phyloP scores from a whole-genome alignment of 1,284 basidiomycete species.

The Gymnopus androsaceus region DNA sequence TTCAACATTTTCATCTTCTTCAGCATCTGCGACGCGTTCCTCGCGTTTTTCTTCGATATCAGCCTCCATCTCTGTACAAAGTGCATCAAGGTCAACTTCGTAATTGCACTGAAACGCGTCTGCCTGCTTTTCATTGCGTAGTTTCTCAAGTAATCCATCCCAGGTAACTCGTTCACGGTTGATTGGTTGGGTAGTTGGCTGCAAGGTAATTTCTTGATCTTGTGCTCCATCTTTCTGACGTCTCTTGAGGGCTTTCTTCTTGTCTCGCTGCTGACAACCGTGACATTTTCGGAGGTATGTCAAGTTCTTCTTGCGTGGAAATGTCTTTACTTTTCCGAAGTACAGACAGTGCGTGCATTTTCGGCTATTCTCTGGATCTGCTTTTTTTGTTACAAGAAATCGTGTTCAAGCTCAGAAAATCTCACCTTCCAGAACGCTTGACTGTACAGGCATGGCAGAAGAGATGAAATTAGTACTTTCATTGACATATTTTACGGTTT shows the following conservation, averaged over 20 bases:
- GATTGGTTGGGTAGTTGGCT: background rate
- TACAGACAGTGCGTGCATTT: slow-evolving; percentile 13
- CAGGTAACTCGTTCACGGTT: background rate
- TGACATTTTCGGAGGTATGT: slow-evolving; percentile 13
- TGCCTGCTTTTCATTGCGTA: slow-evolving; percentile 2
- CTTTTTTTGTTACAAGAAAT: no score
- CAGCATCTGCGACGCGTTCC: background rate
- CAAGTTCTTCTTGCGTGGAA: slow-evolving; percentile 2
- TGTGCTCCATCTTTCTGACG: background rate
- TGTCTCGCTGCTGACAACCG: background rate
- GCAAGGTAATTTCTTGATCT: background rate
- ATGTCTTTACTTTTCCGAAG: slow-evolving; percentile 1
- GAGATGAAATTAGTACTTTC: no score
- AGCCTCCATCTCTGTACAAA: slow-evolving; percentile 1
- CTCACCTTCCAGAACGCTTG: no score
- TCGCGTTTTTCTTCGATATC: background rate
- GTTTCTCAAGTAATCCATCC: background rate
- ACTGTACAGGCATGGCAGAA: no score
- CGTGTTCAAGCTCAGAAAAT: no score
- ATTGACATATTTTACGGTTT: no score
- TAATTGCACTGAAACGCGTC: background rate
- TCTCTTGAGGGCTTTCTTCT: background rate
- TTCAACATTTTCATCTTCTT: background rate
- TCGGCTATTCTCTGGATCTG: background rate
- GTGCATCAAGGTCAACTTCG: slow-evolving; percentile 4